Evolutionary conservation across 371 early-diverging fungal genomes (phyloP).

Genomic region (Conidiobolus incongruus): DNA sequence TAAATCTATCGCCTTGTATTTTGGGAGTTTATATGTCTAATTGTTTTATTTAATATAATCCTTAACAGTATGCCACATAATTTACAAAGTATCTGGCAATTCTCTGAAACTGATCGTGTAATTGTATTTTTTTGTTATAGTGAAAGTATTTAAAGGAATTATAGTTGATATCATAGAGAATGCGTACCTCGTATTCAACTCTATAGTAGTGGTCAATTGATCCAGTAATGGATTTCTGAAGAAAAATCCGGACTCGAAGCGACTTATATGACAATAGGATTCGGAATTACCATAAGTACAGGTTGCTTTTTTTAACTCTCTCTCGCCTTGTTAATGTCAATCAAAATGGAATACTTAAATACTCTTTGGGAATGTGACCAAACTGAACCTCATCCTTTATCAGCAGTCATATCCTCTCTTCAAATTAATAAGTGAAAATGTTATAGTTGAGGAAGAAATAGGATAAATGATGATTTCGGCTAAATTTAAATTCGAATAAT

Average conservation of each 20-base stretch:
- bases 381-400: conserved; percentile 26
- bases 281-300: conserved; percentile 63
- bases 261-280: conserved; percentile 76
- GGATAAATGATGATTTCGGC: conserved; percentile 55
- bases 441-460: conserved; percentile 67
- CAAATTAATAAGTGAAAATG: conserved; percentile 56
- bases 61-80: conserved; percentile 45
- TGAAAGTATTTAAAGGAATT: conserved; percentile 78
- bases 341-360: conserved; percentile 66
- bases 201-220: conserved; percentile 89
- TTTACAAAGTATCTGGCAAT: conserved; percentile 50
- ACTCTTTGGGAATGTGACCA: conserved; percentile 42
- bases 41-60: conserved; percentile 21
- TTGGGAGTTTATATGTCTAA: conserved; percentile 2
- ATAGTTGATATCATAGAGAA: conserved; percentile 63
- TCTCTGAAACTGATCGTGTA: conserved; percentile 59
- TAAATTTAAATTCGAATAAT: conserved; percentile 63
- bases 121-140: conserved; percentile 60
- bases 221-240: conserved; percentile 53
- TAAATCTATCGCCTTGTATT: conserved; percentile 5
- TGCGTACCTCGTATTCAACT: conserved; percentile 70
- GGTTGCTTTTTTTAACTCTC: conserved; percentile 20
- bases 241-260: conserved; percentile 88
- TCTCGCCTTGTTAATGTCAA: conserved; percentile 45
- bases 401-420: conserved; percentile 17